A percentile compares a stretch with the other conserved stretches of the same genome.
Evolutionary conservation across 495 filamentous ascomycete species (phyloP).

Genomic region (Lepidopterella palustris): DNA sequence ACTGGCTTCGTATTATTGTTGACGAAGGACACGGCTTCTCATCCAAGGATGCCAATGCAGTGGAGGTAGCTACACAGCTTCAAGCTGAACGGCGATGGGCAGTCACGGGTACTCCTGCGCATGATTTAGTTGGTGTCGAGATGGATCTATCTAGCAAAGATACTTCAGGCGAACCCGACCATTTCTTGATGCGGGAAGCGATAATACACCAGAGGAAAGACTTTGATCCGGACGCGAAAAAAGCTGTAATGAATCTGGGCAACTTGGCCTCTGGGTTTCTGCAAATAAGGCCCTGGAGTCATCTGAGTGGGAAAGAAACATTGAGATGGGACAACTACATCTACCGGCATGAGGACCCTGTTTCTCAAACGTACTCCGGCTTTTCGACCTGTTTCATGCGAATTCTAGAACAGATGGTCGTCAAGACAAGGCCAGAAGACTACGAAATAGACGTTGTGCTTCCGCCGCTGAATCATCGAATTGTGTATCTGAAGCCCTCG

Average conservation of each 20-base stretch:
- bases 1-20: constrained; percentile 80
- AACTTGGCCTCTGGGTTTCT: constrained; percentile 69
- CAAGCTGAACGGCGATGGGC: constrained; percentile 75
- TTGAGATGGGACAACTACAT: constrained; percentile 70
- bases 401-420: constrained; percentile 67
- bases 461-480: constrained; percentile 63
- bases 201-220: constrained; percentile 29
- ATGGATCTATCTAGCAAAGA: constrained; percentile 48
- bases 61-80: constrained; percentile 59
- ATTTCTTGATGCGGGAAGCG: constrained; percentile 22
- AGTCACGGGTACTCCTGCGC: constrained; percentile 84
- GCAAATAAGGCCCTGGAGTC: constrained; percentile 69
- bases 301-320: constrained; percentile 41
- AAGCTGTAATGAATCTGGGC: constrained; percentile 57
- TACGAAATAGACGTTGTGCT: constrained; percentile 57
- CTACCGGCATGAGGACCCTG: constrained; percentile 53
- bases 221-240: constrained; percentile 26
- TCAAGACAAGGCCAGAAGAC: constrained; percentile 70
- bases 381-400: constrained; percentile 53
- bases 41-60: constrained; percentile 56
- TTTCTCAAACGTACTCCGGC: constrained; percentile 39
- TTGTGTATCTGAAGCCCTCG: constrained; percentile 70
- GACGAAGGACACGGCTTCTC: constrained; percentile 83
- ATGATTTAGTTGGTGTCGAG: constrained; percentile 69
- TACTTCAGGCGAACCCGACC: constrained; percentile 26